Percentiles rank a stretch among this genome's conserved stretches.
Evolutionary conservation across 2,329 filamentous ascomycete genomes (phyloP).

Genomic region (Cordyceps sp.): DNA sequence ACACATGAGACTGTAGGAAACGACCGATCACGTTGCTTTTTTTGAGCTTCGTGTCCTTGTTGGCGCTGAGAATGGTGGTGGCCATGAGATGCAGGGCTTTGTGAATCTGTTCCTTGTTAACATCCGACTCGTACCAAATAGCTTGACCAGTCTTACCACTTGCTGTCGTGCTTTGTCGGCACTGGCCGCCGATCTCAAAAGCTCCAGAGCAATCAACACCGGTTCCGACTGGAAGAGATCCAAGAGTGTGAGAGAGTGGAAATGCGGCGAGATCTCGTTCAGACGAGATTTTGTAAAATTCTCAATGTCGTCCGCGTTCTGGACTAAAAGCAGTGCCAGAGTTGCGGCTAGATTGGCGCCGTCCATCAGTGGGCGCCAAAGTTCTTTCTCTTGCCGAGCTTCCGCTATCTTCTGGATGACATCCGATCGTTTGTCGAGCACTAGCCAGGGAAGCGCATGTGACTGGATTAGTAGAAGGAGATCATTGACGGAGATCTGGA

Average conservation of each 20-base stretch:
- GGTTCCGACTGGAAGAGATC: slow-evolving; percentile 61
- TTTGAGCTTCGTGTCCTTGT: slow-evolving; percentile 26
- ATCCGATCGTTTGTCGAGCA: slow-evolving; percentile 61
- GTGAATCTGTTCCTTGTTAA: slow-evolving; percentile 24
- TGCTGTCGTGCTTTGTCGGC: slow-evolving; percentile 37
- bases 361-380: slow-evolving; percentile 38
- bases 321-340: slow-evolving; percentile 40
- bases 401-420: slow-evolving; percentile 69
- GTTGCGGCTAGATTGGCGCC: slow-evolving; percentile 38
- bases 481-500: slow-evolving; percentile 58
- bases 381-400: slow-evolving; percentile 53
- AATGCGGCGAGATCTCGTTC: slow-evolving; percentile 50
- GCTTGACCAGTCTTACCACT: slow-evolving; percentile 29
- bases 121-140: not conserved
- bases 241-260: slow-evolving; percentile 47
- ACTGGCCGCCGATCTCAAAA: slow-evolving; percentile 67
- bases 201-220: slow-evolving; percentile 58
- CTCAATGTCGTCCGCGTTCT: slow-evolving; percentile 41
- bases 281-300: slow-evolving; percentile 52
- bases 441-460: slow-evolving; percentile 72
- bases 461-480: slow-evolving; percentile 63
- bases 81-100: slow-evolving; percentile 30
- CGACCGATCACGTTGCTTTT: slow-evolving; percentile 43
- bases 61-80: slow-evolving; percentile 20
- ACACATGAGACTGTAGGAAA: slow-evolving; percentile 69